Conservation (phyloP, 164 flowering plant genomes). For the Piper betle region DNA sequence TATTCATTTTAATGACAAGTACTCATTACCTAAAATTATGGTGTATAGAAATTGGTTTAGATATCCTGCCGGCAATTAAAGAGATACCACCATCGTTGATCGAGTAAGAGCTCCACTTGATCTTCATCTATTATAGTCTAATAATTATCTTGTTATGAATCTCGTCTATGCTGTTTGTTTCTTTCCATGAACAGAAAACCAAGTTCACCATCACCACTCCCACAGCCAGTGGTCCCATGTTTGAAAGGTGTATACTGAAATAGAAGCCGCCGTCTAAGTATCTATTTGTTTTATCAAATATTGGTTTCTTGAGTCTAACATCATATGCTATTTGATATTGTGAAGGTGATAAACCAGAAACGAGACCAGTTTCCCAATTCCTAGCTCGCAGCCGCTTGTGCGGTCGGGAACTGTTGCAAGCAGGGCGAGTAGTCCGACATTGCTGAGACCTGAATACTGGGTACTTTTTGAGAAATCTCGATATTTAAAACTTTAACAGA, state of each 20-base stretch:
- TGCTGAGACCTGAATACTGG: neutral
- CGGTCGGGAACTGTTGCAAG: neutral
- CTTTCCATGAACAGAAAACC: neutral
- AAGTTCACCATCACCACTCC: neutral
- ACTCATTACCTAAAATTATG: neutral
- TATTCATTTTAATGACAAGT: neutral
- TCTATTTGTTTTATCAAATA: neutral
- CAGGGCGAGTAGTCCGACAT: neutral
- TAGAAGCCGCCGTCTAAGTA: neutral
- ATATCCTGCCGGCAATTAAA: slow-evolving; percentile 2
- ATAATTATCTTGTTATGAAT: too few relatives aligned
- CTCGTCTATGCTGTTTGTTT: neutral
- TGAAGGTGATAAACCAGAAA: neutral
- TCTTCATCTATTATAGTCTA: too few relatives aligned
- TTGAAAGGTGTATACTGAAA: neutral
- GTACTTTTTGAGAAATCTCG: neutral
- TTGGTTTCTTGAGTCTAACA: neutral
- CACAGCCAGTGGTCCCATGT: neutral
- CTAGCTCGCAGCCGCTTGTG: neutral
- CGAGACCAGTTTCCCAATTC: neutral
- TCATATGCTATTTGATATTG: neutral
- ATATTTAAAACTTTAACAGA: neutral
- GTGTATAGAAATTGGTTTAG: slow-evolving; percentile 12
- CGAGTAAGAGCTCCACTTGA: neutral
- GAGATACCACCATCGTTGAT: neutral